These are phyloP conservation scores for Xanthoconium stramineum DNA, from an alignment of 768 basidiomycete species.

Conservation along the genomic window DNA sequence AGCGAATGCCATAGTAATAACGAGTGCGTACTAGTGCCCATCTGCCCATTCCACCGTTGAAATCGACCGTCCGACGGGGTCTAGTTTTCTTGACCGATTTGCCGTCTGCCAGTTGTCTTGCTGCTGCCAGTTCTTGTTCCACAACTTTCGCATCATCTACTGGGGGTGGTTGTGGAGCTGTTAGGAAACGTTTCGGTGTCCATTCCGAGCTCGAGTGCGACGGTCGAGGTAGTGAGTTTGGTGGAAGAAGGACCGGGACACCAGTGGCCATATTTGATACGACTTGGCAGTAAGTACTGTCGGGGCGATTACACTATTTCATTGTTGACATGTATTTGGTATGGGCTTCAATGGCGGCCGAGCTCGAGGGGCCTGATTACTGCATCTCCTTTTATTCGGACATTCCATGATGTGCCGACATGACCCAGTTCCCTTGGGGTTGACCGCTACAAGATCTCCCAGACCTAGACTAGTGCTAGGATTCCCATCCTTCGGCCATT, in stretches of 20 bases:
- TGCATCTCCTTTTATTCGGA: too few relatives aligned
- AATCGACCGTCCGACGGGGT: constrained; percentile 93
- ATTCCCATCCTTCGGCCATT: too few relatives aligned
- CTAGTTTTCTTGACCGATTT: constrained; percentile 87
- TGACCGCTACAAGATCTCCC: too few relatives aligned
- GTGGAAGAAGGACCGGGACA: constrained; percentile 58
- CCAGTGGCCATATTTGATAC: constrained; percentile 14
- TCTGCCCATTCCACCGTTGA: constrained; percentile 82
- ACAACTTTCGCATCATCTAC: constrained; percentile 71
- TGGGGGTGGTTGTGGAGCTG: constrained; percentile 72
- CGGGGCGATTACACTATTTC: neutral
- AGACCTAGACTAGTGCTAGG: too few relatives aligned
- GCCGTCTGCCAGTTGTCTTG: constrained; percentile 70
- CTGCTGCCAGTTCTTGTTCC: constrained; percentile 77
- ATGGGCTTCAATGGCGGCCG: too few relatives aligned
- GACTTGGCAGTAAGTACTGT: neutral
- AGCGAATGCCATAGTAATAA: neutral
- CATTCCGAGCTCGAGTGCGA: constrained; percentile 57
- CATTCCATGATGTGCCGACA: too few relatives aligned
- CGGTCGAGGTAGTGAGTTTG: constrained; percentile 35
- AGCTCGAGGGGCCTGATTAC: too few relatives aligned
- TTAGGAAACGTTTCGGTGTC: constrained; percentile 68
- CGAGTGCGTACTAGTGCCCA: constrained; percentile 72
- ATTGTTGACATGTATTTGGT: neutral
- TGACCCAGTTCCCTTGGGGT: too few relatives aligned